Evolutionary conservation across 2,329 filamentous ascomycete species (phyloP), one percentile per base, ranked within the genome.

Genomic region (Curvularia lunata): DNA sequence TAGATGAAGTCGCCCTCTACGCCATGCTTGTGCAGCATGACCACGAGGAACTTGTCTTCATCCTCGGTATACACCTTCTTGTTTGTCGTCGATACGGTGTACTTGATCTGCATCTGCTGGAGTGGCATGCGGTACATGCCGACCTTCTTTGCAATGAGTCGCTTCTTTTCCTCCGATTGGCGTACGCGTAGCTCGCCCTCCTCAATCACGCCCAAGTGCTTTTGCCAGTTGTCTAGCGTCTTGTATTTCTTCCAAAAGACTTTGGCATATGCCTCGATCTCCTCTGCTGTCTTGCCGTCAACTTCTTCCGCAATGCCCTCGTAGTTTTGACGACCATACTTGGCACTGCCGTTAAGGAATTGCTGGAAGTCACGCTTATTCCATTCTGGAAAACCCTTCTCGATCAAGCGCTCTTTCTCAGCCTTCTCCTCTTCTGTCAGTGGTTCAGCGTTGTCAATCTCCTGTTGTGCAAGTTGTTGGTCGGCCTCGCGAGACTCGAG

Each of bases 1-100:
- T 95, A 96, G 62, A 99, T 85, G 32, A 87, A 87, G 69, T 98
- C 94, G 1, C 90, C 90, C 74, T 99, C 96, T 34, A 99, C 88
- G 6, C 96, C 95, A 68, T 92, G 90, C 76, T 89, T 91, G 79
- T 99, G 92, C 5, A 99, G 84, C 79, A 97, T 89, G 48, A 99
- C 94, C 32, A 99, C 84, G 51, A 99, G 79, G 79, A 99, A 99
- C 3, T 95, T 87, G 74, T 99, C 95, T 77, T 99, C 95, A 74
- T 99, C 95, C 75, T 99, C 96, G 0, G 93, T 98, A 76, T 99
- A 99, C 1, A 99, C 93, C 81, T 99, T 99, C 82, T 99, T 99
- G 85, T 99, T 99, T 9, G 96, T 99, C 2, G 95, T 99, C 6
- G 92, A 97, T 27, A 99, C 95, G 0, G 93, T 97, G 79, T 99